Base-by-base conservation (phyloP, 129 eudicot species). In the Ambrosia artemisiifolia region DNA sequence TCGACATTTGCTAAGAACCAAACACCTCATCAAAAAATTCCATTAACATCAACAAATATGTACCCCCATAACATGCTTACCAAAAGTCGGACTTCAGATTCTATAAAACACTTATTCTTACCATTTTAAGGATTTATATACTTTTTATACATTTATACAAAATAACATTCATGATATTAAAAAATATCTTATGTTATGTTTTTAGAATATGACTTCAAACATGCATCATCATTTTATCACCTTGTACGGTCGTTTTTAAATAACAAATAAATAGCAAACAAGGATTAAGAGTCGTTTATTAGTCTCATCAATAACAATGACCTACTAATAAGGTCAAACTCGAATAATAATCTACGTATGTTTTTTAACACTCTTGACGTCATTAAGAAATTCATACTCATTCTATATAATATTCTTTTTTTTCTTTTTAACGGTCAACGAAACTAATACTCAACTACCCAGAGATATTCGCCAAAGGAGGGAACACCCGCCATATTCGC, bases 1-100 rank as follows among this genome's bases (percentile, higher is more conserved):
- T 54, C 71, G 50, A 65, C 60, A 51, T 78, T 49, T 70, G 24
- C 35, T 36, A n/a, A 56, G 28, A 70, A 38, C 70, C 82, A 50
- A 53, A 78, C 82, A 78, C 82, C 77, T 71, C 82, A 78, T 71
- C 78, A 64, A 7, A 32, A 18, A 35, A 36, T 42, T 51, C 60
- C 67, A 73, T 63, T 63, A 53, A 65, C 70, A 61, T 72, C 24
- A 20, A 72, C 13, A 63, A 38, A 63, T 11, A 62, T 18, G 12
- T 35, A 2, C 64, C 64, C 35, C 60, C 65, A 44, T n/a, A 57
- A 32, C 46, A 16, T 75, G 74, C 73, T 11, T 43, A 42, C 19
- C 11, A 33, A 59, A 77, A 68, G 46, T 49, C 2, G 34, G 60
- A 57, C 28, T 11, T 62, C 60, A 74, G 49, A 56, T 75, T 12